A percentile compares a stretch with the other conserved stretches of the same genome.
Evolutionary conservation across 1,284 basidiomycete genomes (phyloP).

Genomic region (Naganishia cerealis): DNA sequence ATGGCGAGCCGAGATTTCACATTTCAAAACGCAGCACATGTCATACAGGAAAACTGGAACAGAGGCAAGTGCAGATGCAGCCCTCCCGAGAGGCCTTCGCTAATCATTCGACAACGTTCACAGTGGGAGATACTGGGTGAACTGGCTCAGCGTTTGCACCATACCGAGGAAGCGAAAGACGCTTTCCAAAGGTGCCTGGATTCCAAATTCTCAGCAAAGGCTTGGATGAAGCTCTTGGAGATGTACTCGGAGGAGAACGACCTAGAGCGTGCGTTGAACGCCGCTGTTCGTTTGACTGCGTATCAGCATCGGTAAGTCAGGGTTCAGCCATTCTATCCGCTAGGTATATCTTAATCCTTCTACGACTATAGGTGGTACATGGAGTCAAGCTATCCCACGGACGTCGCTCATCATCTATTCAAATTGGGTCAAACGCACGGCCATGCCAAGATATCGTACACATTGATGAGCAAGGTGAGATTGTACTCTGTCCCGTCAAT

Average conservation of each 20-base stretch:
- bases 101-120: background rate
- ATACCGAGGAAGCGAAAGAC: constrained; percentile 96
- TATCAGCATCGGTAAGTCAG: constrained; percentile 68
- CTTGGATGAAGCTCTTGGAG: constrained; percentile 87
- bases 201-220: constrained; percentile 82
- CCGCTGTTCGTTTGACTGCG: constrained; percentile 85
- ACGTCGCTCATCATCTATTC: constrained; percentile 85
- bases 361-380: constrained; percentile 56
- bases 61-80: constrained; percentile 56
- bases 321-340: background rate
- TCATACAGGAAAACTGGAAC: constrained; percentile 93
- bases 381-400: constrained; percentile 84
- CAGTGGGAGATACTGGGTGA: constrained; percentile 96
- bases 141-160: constrained; percentile 83
- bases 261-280: constrained; percentile 83
- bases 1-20: constrained; percentile 97
- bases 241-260: constrained; percentile 93
- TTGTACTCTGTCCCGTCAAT: background rate
- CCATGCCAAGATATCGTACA: constrained; percentile 89
- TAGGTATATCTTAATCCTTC: background rate
- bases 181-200: constrained; percentile 94
- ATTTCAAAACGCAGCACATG: constrained; percentile 93
- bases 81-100: background rate
- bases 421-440: constrained; percentile 92
- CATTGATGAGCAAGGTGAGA: constrained; percentile 79